Evolutionary conservation across 2,329 filamentous ascomycete genomes (phyloP).

Genomic region (Pseudogymnoascus destructans): DNA sequence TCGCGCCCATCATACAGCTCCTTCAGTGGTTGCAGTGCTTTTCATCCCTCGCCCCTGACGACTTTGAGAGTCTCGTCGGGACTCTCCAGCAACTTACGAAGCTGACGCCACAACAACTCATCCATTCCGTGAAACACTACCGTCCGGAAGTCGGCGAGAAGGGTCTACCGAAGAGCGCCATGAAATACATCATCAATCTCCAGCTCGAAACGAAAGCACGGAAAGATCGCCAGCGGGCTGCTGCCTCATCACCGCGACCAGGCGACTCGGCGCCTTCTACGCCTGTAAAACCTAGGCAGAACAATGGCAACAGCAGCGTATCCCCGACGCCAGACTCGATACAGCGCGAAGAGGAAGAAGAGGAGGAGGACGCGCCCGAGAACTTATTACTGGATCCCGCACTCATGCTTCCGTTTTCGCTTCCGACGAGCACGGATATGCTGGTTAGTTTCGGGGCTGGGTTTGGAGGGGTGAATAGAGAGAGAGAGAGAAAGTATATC

Average conservation of each 20-base stretch:
- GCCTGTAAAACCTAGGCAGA: constrained; percentile 28
- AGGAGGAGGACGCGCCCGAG: constrained; percentile 57
- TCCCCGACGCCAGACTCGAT: constrained; percentile 29
- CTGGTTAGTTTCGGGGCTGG: constrained; percentile 88
- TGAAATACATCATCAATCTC: constrained; percentile 71
- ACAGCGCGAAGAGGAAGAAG: constrained; percentile 26
- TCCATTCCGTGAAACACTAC: constrained; percentile 88
- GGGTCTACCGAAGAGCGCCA: constrained; percentile 71
- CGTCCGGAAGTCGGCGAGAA: constrained; percentile 92
- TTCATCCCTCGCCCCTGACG: constrained; percentile 74
- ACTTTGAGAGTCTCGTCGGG: constrained; percentile 74
- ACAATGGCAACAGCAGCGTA: constrained; percentile 29
- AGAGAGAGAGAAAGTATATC: constrained; percentile 88
- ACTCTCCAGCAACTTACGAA: constrained; percentile 82
- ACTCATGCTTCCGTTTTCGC: constrained; percentile 84
- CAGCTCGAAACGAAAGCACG: constrained; percentile 59
- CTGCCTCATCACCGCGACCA: constrained; percentile 30
- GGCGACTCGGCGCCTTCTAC: constrained; percentile 32
- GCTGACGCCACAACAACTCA: constrained; percentile 73
- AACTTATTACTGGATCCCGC: constrained; percentile 76
- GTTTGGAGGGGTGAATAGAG: constrained; percentile 82
- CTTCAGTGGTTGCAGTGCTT: constrained; percentile 98
- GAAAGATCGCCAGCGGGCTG: constrained; percentile 39
- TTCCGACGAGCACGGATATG: constrained; percentile 96
- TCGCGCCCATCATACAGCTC: constrained; percentile 83